phyloP scores from a whole-genome alignment of 2,329 filamentous ascomycete species.

The Phialocephala subalpina region DNA sequence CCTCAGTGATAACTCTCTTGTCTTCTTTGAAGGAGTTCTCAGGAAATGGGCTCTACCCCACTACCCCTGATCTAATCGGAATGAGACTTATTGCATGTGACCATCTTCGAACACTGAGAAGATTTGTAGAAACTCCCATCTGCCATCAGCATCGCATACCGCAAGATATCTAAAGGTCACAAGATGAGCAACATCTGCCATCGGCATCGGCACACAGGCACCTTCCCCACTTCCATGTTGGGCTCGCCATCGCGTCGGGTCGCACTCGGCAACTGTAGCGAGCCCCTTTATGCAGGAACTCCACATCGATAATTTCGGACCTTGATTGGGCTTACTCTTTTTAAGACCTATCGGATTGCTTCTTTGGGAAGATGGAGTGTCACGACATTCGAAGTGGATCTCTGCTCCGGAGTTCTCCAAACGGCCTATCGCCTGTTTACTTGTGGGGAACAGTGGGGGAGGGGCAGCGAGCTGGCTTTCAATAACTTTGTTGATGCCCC shows the following conservation, averaged over 20 bases:
- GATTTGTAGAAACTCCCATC: too few relatives aligned
- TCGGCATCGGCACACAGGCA: too few relatives aligned
- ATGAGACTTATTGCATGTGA: too few relatives aligned
- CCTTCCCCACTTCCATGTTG: too few relatives aligned
- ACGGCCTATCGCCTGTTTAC: not conserved
- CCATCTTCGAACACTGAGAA: too few relatives aligned
- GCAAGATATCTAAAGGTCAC: too few relatives aligned
- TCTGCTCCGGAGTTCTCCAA: not conserved
- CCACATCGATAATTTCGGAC: not conserved
- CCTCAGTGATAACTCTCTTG: too few relatives aligned
- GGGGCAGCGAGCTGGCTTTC: not conserved
- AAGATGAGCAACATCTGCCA: too few relatives aligned
- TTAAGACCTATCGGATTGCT: not conserved
- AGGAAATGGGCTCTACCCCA: too few relatives aligned
- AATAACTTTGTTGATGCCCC: not conserved
- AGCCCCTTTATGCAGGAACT: conserved; percentile 2
- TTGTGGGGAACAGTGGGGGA: conserved; percentile 1
- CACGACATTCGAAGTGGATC: not conserved
- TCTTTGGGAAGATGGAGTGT: not conserved
- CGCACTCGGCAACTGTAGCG: not conserved
- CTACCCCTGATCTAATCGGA: too few relatives aligned
- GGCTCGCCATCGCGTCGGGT: not conserved
- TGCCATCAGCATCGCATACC: too few relatives aligned
- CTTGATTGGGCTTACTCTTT: not conserved
- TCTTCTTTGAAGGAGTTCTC: too few relatives aligned